These are phyloP conservation scores for Argentina anserina DNA, from an alignment of 306 rosid genomes.

Conservation along the genomic window DNA sequence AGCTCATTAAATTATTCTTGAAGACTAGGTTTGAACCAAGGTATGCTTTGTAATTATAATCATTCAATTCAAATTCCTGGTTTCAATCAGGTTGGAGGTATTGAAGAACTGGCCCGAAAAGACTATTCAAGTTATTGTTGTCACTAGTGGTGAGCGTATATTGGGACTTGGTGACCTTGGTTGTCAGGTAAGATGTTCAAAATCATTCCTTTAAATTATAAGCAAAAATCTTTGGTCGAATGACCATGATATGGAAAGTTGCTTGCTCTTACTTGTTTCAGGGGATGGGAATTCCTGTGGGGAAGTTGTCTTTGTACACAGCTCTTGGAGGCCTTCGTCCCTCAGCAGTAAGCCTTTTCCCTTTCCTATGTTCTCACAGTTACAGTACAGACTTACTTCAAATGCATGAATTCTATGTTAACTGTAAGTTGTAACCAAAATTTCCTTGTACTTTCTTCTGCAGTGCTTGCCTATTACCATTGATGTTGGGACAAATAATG, in stretches of 20 bases:
- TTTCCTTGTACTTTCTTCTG: slow-evolving; percentile 19
- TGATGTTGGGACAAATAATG: slow-evolving; percentile 95
- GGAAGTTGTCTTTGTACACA: slow-evolving; percentile 79
- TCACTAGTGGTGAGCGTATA: slow-evolving; percentile 93
- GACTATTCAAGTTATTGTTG: slow-evolving; percentile 81
- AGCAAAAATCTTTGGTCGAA: neutral
- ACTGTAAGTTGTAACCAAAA: neutral
- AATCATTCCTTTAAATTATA: slow-evolving; percentile 4
- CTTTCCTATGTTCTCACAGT: neutral
- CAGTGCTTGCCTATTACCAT: slow-evolving; percentile 94
- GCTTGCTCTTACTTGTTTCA: slow-evolving; percentile 35
- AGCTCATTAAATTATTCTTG: slow-evolving; percentile 51
- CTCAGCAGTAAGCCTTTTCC: slow-evolving; percentile 62
- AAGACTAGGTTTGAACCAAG: slow-evolving; percentile 62
- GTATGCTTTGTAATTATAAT: slow-evolving; percentile 41
- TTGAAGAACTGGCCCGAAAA: slow-evolving; percentile 94
- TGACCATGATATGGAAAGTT: slow-evolving; percentile 13
- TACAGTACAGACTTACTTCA: neutral
- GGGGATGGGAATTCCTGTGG: slow-evolving; percentile 99
- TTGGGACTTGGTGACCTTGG: slow-evolving; percentile 99
- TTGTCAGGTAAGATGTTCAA: slow-evolving; percentile 63
- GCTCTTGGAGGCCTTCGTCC: slow-evolving; percentile 99
- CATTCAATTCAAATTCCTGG: neutral
- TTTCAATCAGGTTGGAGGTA: slow-evolving; percentile 48
- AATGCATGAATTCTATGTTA: neutral